Conservation (phyloP, 768 basidiomycete genomes). For the Boletus edulis region DNA sequence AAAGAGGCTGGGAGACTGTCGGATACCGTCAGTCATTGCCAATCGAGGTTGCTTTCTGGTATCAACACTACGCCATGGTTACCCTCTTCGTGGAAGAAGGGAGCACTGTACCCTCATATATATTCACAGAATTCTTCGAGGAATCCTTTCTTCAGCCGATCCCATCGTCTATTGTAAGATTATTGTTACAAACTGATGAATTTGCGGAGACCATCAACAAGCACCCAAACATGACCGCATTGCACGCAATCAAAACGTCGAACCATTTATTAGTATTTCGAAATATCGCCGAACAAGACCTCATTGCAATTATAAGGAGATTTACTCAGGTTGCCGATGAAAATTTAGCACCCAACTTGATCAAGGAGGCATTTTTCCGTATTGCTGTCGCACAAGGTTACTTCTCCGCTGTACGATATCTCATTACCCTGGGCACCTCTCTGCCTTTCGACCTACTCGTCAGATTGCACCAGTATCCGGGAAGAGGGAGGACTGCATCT, state of each 20-base stretch:
- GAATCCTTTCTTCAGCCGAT: fast-evolving
- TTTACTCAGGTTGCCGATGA: background rate
- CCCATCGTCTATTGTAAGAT: background rate
- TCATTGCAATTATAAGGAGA: background rate
- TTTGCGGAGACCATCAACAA: background rate
- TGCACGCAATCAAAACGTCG: no score
- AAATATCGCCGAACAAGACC: background rate
- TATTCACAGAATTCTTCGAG: background rate
- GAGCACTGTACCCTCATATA: background rate
- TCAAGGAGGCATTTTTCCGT: background rate
- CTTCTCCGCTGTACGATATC: background rate
- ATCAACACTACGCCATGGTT: background rate
- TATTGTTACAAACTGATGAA: background rate
- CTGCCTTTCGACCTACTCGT: background rate
- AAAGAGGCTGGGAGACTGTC: background rate
- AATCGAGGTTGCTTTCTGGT: background rate
- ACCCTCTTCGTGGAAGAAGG: background rate
- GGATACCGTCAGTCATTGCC: background rate
- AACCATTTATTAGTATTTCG: background rate
- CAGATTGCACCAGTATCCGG: background rate
- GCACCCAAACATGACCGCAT: background rate
- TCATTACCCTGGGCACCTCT: background rate
- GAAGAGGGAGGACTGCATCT: background rate
- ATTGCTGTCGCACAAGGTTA: background rate
- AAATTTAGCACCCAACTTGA: background rate